phyloP scores from a whole-genome alignment of 306 rosid genomes.

The Alnus rubra region DNA sequence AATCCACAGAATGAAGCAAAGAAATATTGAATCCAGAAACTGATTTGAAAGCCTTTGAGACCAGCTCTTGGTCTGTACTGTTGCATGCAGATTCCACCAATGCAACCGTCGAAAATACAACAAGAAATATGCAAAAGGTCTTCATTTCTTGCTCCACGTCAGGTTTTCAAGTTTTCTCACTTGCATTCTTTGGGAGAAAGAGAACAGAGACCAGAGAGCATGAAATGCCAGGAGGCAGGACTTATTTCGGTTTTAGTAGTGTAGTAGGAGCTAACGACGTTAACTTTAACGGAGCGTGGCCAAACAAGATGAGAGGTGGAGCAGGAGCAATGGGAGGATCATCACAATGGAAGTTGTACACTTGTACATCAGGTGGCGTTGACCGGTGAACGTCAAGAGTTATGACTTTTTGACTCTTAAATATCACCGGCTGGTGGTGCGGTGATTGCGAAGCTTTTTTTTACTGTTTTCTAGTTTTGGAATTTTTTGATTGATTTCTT shows the following conservation, averaged over 20 bases:
- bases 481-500: too few species aligned
- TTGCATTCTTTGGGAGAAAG: neutral
- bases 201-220: neutral
- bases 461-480: neutral
- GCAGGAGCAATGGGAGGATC: neutral
- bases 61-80: slow-evolving; percentile 41
- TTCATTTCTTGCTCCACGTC: slow-evolving; percentile 28
- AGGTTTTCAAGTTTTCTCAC: slow-evolving; percentile 4
- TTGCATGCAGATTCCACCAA: slow-evolving; percentile 56
- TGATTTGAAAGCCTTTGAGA: slow-evolving; percentile 60
- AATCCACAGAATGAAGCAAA: slow-evolving; percentile 31
- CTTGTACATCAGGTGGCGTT: slow-evolving; percentile 26
- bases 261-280: slow-evolving; percentile 45
- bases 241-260: too few species aligned
- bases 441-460: slow-evolving; percentile 38
- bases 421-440: slow-evolving; percentile 31
- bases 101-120: slow-evolving; percentile 42
- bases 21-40: slow-evolving; percentile 62
- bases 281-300: slow-evolving; percentile 39
- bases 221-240: too few species aligned
- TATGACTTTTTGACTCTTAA: slow-evolving; percentile 2
- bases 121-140: slow-evolving; percentile 26
- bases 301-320: slow-evolving; percentile 3
- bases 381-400: slow-evolving; percentile 33
- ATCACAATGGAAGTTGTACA: too few species aligned